phyloP scores from a whole-genome alignment of 768 basidiomycete species.

The Porphyrellus cyaneotinctus region DNA sequence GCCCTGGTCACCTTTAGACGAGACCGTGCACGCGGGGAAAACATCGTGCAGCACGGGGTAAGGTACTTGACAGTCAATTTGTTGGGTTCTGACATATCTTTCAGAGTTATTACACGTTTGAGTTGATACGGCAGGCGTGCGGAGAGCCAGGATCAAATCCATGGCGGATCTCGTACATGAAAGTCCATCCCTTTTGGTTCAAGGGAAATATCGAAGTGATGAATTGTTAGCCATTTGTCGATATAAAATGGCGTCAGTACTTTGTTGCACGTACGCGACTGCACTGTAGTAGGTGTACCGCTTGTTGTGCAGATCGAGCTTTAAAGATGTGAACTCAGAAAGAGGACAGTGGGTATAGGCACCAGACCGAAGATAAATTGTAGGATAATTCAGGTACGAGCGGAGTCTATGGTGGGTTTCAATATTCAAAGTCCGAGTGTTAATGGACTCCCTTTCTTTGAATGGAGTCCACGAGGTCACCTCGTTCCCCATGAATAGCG shows the following conservation, averaged over 20 bases:
- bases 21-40: constrained; percentile 24
- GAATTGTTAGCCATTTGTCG: constrained; percentile 5
- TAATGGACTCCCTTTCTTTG: not conserved
- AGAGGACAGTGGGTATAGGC: too few species aligned
- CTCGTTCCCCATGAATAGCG: constrained; percentile 25
- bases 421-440: not conserved
- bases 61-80: not conserved
- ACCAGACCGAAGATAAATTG: too few species aligned
- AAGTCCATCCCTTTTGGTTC: constrained; percentile 28
- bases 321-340: too few species aligned
- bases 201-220: constrained; percentile 26
- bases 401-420: too few species aligned
- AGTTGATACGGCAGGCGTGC: constrained; percentile 14
- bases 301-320: too few species aligned
- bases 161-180: constrained; percentile 26
- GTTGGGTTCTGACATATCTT: not conserved
- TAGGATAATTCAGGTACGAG: too few species aligned
- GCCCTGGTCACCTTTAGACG: constrained; percentile 21
- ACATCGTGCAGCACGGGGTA: constrained; percentile 22
- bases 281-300: too few species aligned
- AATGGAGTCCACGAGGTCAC: constrained; percentile 25
- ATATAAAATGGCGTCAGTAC: too few species aligned
- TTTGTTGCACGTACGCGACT: too few species aligned
- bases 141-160: constrained; percentile 17
- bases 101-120: constrained; percentile 27